Base-by-base conservation (phyloP, 2,329 filamentous ascomycete genomes). In the Aspergillus fischeri region DNA sequence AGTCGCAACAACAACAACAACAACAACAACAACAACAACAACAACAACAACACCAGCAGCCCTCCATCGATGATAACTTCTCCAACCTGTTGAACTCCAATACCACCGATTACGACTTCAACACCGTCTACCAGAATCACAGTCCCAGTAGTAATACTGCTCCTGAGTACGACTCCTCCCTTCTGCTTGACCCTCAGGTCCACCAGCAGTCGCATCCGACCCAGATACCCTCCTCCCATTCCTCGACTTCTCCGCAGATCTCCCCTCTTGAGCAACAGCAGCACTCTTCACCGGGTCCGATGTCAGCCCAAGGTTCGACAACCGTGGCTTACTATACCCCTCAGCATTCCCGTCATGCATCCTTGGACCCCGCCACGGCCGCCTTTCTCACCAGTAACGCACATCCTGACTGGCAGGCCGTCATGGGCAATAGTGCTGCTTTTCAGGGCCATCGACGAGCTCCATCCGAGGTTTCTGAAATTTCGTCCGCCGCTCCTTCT, bases 391-490 rank as follows among this genome's bases (percentile, higher is more conserved):
- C 81, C 60, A 75, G 75, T 17, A 76, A 78, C 53, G 72, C 77
- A 49, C 76, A 78, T 51, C 76, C 77, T 49, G 85, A 88, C 60
- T 88, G 86, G 85, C 73, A 76, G 56, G 78, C 79, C 35, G 76
- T 81, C 69, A 73, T 80, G 60, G 79, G 78, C 68, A 82, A 82
- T 64, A 47, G 21, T 24, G 75, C 78, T 41, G 77, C 80, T 58
- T 97, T 96, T 69, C 88, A 90, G 63, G 81, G 84, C n/a, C 93
- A 97, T 71, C 84, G 92, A 65, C 86, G 92, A 67, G 87, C 85
- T 41, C 90, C 91, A 1, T 97, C 92, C n/a, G 93, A 97, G 65
- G 91, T 88, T 67, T 96, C 92, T 2, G 93, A 97, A 64, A 87
- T 96, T 5, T 96, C 85, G 2, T 96, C 91, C 20, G 90, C 87